phyloP scores from a whole-genome alignment of 2,329 filamentous ascomycete genomes.

The Graphilbum sp. region DNA sequence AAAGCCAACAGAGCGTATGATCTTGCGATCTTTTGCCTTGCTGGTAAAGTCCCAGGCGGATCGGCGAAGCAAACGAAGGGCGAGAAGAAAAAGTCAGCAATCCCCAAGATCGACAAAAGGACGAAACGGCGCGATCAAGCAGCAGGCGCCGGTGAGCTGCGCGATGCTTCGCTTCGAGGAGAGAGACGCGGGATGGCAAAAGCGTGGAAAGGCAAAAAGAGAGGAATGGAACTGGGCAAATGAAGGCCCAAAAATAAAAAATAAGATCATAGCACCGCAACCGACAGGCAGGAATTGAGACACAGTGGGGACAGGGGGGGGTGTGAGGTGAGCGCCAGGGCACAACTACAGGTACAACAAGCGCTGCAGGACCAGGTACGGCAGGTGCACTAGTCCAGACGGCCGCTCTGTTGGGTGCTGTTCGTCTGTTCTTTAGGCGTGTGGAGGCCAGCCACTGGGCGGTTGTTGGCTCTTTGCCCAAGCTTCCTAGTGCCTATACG shows the following conservation, averaged over 20 bases:
- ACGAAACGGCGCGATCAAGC: too few relatives aligned
- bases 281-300: neutral
- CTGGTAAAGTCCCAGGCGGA: constrained; percentile 41
- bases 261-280: neutral
- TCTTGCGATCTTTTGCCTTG: constrained; percentile 12
- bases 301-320: neutral
- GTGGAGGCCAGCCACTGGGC: too few relatives aligned
- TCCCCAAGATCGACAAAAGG: neutral
- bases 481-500: too few relatives aligned
- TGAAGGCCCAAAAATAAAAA: neutral
- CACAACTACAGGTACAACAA: too few relatives aligned
- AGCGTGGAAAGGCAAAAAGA: neutral
- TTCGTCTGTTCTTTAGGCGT: too few relatives aligned
- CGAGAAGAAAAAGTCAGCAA: neutral
- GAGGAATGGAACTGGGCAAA: neutral
- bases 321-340: too few relatives aligned
- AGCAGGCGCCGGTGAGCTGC: neutral
- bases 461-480: too few relatives aligned
- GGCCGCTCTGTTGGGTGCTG: too few relatives aligned
- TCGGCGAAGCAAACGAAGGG: neutral
- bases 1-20: constrained; percentile 35
- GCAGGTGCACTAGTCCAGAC: too few relatives aligned
- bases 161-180: neutral
- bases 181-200: neutral
- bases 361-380: too few relatives aligned